These are phyloP conservation scores for Aureobasidium sp. DNA, from an alignment of 2,329 filamentous ascomycete genomes.

Conservation along the genomic window DNA sequence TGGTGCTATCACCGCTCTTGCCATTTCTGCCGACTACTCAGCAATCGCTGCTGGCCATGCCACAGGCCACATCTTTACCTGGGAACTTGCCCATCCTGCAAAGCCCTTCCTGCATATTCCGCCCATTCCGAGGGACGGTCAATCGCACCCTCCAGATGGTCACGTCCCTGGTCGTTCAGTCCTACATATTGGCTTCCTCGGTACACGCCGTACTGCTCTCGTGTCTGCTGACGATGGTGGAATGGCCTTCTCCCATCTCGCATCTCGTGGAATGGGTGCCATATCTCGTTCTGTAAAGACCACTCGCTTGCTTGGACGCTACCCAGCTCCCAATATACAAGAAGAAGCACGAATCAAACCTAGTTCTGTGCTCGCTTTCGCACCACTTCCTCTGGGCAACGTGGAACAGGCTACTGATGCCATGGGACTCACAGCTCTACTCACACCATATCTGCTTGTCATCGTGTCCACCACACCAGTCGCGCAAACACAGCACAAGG, in stretches of 20 bases:
- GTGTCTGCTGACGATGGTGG: slow-evolving; percentile 91
- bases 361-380: slow-evolving; percentile 89
- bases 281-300: slow-evolving; percentile 82
- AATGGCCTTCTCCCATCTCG: slow-evolving; percentile 97
- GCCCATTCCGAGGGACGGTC: slow-evolving; percentile 60
- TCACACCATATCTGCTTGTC: slow-evolving; percentile 91
- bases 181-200: slow-evolving; percentile 88
- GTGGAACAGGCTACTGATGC: slow-evolving; percentile 80
- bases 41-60: slow-evolving; percentile 87
- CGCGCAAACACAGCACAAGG: slow-evolving; percentile 94
- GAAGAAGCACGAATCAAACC: slow-evolving; percentile 69
- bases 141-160: slow-evolving; percentile 67
- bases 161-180: slow-evolving; percentile 73
- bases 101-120: slow-evolving; percentile 84
- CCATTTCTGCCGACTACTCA: slow-evolving; percentile 87
- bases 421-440: slow-evolving; percentile 86
- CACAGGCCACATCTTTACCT: slow-evolving; percentile 89
- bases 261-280: slow-evolving; percentile 80
- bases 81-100: slow-evolving; percentile 79
- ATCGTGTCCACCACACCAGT: slow-evolving; percentile 96
- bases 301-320: slow-evolving; percentile 82
- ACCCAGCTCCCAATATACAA: slow-evolving; percentile 63
- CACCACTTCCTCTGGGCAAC: slow-evolving; percentile 86
- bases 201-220: slow-evolving; percentile 85
- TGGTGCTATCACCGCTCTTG: slow-evolving; percentile 77